Conservation (phyloP, 768 basidiomycete genomes). For the Xerocomellus chrysenteron region DNA sequence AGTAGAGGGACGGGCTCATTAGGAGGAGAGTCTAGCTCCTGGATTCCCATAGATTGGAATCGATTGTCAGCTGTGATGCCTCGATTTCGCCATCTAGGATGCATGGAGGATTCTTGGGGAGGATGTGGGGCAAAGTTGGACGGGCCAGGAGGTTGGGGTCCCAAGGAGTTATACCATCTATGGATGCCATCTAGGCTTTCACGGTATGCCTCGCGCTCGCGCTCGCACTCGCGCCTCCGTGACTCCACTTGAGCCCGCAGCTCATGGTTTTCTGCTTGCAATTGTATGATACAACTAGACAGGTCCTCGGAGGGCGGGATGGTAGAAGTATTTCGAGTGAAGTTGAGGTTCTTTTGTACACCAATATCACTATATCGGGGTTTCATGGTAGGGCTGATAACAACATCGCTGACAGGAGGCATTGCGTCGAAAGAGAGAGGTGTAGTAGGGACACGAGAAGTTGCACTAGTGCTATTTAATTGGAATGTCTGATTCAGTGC, state of each 20-base stretch:
- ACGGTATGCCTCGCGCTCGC: conserved; percentile 5
- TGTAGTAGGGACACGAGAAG: conserved; percentile 8
- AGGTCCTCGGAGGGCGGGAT: conserved; percentile 1
- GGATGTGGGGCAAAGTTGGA: neutral
- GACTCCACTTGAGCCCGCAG: conserved; percentile 10
- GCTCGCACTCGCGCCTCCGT: conserved; percentile 7
- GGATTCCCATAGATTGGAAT: neutral
- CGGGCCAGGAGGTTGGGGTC: neutral
- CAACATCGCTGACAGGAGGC: neutral
- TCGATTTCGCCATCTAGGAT: conserved; percentile 21
- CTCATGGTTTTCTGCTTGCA: conserved; percentile 17
- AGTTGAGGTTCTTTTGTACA: conserved; percentile 26
- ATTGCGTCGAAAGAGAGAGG: neutral
- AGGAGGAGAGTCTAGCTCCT: conserved; percentile 14
- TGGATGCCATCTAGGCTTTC: conserved; percentile 13
- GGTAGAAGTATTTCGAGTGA: conserved; percentile 14
- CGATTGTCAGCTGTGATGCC: neutral
- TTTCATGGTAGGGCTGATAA: conserved; percentile 1
- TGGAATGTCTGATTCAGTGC: conserved; percentile 31
- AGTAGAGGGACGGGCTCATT: conserved; percentile 13
- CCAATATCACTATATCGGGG: conserved; percentile 18
- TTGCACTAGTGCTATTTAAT: conserved; percentile 18
- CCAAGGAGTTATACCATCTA: conserved; percentile 2
- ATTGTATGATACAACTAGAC: conserved; percentile 14
- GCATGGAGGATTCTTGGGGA: conserved; percentile 4